Evolutionary conservation across 306 rosid genomes (phyloP), one percentile per base, ranked within the genome.

Genomic region (Casuarina cunninghamiana): DNA sequence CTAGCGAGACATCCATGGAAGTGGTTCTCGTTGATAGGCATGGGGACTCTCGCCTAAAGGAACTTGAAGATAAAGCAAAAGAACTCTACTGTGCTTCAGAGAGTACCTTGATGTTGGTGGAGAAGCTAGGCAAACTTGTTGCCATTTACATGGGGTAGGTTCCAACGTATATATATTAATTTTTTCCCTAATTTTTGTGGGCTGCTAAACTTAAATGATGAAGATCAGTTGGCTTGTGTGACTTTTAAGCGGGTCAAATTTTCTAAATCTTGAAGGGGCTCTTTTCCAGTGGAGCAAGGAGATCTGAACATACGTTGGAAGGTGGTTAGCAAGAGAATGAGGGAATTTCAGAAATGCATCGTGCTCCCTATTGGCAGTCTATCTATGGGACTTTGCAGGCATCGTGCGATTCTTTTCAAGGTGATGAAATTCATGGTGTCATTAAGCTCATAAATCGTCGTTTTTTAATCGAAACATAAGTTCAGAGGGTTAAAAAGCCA

Each of bases 341-440:
- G 82, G 84, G 91, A 81, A 70, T 86, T 87, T 62, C 96, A 80
- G 45, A 88, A 95, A 69, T 95, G 97, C 88, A 89, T 87, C 7
- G 97, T 93, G 87, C 86, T 95, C 75, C 99, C 99, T 50, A 91
- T 95, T 41, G 97, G 97, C 67, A 88, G 89, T 80, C 87, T 95
- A 53, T 95, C 97, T 38, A 80, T 84, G 76, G 99, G 99, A 44
- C 90, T 93, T 67, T 95, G 99, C 81, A 85, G 99, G 89, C 99
- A 95, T 73, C 93, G 99, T 11, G 99, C 99, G n/a, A 81, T 95
- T 84, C 97, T 95, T 71, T 95, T 95, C 87, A 95, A 95, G 97
- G 99, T 95, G 79, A 81, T 75, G n/a, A 69, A 65, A 46, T 62
- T 55, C 53, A 62, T 55, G 6, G 13, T 58, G 19, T 68, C n/a